Conservation (phyloP, 306 rosid genomes). For the Lathyrus oleraceus region DNA sequence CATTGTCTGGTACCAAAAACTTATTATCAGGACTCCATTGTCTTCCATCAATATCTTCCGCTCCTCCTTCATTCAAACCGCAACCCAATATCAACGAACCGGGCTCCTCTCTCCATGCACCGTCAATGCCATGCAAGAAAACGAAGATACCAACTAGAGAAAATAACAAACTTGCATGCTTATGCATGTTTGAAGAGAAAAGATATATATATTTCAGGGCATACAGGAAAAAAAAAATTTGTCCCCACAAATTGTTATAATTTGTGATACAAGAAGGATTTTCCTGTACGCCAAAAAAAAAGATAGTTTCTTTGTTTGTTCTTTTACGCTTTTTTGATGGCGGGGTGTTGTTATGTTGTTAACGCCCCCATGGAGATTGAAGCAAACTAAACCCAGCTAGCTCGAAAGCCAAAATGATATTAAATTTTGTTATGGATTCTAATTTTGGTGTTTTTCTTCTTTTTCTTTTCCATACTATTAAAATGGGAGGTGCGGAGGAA, state of each 20-base stretch:
- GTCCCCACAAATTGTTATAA: background rate
- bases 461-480: background rate
- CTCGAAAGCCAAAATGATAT: too few species aligned
- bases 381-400: slow-evolving; percentile 19
- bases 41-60: slow-evolving; percentile 46
- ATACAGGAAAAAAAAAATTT: slow-evolving; percentile 44
- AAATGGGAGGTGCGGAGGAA: slow-evolving; percentile 41
- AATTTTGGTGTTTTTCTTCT: slow-evolving; percentile 11
- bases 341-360: background rate
- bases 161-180: slow-evolving; percentile 16
- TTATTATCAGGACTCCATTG: slow-evolving; percentile 49
- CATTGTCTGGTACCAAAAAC: slow-evolving; percentile 14
- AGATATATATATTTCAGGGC: slow-evolving; percentile 14
- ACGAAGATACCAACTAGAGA: slow-evolving; percentile 24
- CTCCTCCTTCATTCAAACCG: slow-evolving; percentile 38
- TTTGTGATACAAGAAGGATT: background rate
- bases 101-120: slow-evolving; percentile 16
- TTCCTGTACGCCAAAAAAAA: slow-evolving; percentile 44
- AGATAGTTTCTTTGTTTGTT: slow-evolving; percentile 16
- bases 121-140: slow-evolving; percentile 35
- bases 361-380: slow-evolving; percentile 14
- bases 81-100: slow-evolving; percentile 44
- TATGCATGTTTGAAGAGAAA: slow-evolving; percentile 31
- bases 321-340: background rate
- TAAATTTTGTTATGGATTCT: slow-evolving; percentile 6